Percentiles rank a stretch among this genome's conserved stretches.
Evolutionary conservation across 1,139 yeast species (phyloP).

Genomic region (Candida tropicalis): DNA sequence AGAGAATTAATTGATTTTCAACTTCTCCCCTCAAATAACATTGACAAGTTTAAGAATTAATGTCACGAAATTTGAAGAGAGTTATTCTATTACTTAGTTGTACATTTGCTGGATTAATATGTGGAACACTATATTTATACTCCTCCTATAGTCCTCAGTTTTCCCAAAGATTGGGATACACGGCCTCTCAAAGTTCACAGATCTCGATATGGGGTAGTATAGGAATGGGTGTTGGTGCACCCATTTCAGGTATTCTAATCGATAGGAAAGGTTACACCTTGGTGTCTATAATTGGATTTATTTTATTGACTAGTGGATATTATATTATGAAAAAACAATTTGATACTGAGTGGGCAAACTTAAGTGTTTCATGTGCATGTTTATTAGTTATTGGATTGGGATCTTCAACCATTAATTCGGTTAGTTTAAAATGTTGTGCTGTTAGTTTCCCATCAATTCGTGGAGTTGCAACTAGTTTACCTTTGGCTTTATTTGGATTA

Average conservation of each 20-base stretch:
- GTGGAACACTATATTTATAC: conserved; percentile 64
- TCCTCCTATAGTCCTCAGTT: conserved; percentile 68
- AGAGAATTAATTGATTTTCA: too few species aligned
- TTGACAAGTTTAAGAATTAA: too few species aligned
- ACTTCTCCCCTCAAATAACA: too few species aligned
- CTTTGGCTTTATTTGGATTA: conserved; percentile 59
- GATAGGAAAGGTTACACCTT: conserved; percentile 54
- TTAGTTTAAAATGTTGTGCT: conserved; percentile 61
- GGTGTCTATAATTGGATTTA: conserved; percentile 48
- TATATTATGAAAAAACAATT: conserved; percentile 50
- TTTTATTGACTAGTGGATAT: conserved; percentile 47
- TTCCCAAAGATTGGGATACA: conserved; percentile 51
- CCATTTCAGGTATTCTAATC: conserved; percentile 61
- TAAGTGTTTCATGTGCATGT: conserved; percentile 37
- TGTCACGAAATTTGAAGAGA: conserved; percentile 32
- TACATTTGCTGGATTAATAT: conserved; percentile 53
- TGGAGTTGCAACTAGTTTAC: conserved; percentile 63
- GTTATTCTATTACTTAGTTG: conserved; percentile 45
- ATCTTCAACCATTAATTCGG: conserved; percentile 54
- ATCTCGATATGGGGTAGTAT: conserved; percentile 63
- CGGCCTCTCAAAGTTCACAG: conserved; percentile 56
- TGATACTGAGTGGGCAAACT: conserved; percentile 30
- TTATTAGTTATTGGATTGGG: conserved; percentile 54
- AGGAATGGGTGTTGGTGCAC: conserved; percentile 60
- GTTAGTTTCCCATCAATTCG: conserved; percentile 55